phyloP scores from a whole-genome alignment of 2,329 filamentous ascomycete species.

The Paracoccidioides brasiliensis region DNA sequence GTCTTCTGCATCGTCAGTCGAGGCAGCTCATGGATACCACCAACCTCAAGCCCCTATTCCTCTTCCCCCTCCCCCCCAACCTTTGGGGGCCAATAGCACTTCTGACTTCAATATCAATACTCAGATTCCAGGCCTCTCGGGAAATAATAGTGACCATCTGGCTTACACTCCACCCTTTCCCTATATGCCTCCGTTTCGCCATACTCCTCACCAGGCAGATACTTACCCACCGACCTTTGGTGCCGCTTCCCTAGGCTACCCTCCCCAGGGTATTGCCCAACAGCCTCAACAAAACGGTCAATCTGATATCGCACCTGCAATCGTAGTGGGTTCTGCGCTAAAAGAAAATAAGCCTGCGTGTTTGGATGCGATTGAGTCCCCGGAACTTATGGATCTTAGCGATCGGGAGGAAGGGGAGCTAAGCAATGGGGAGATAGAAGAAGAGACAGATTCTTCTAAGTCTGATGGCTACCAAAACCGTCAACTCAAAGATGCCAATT shows the following conservation, averaged over 20 bases:
- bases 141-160: constrained; percentile 15
- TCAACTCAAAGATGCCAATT: not conserved
- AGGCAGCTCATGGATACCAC: constrained; percentile 17
- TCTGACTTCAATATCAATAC: constrained; percentile 17
- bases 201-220: constrained; percentile 15
- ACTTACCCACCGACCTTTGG: not conserved
- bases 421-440: constrained; percentile 46
- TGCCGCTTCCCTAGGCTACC: constrained; percentile 9
- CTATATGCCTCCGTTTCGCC: constrained; percentile 23
- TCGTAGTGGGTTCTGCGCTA: not conserved
- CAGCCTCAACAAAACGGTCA: not conserved
- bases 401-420: constrained; percentile 64
- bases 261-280: constrained; percentile 5
- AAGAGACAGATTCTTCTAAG: not conserved
- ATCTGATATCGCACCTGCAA: not conserved
- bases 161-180: constrained; percentile 19
- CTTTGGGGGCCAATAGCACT: constrained; percentile 15
- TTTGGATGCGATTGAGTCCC: not conserved
- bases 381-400: constrained; percentile 22
- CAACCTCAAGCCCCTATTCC: constrained; percentile 15
- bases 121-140: constrained; percentile 20
- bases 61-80: constrained; percentile 11
- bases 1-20: constrained; percentile 14
- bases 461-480: not conserved
- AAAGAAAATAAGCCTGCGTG: not conserved